phyloP scores from a whole-genome alignment of 2,329 filamentous ascomycete species.

The Pseudogymnoascus sp. region DNA sequence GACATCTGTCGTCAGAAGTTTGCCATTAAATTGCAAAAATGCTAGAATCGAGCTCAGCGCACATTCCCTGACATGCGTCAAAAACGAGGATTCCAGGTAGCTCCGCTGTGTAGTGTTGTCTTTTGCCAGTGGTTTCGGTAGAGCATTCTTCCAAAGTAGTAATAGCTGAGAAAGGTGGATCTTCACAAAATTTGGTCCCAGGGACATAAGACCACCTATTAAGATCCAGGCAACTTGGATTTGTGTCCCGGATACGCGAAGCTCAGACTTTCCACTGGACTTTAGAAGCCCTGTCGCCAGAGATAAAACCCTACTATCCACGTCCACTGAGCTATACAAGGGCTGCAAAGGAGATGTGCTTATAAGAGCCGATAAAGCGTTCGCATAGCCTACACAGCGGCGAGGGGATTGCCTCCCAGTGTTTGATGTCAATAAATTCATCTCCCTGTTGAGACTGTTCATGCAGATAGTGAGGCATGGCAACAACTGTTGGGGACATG shows the following conservation, averaged over 20 bases:
- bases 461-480: conserved; percentile 91
- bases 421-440: conserved; percentile 56
- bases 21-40: conserved; percentile 88
- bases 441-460: conserved; percentile 85
- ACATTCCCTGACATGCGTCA: conserved; percentile 91
- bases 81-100: conserved; percentile 80
- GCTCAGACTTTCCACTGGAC: conserved; percentile 80
- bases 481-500: conserved; percentile 84
- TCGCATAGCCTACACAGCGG: conserved; percentile 81
- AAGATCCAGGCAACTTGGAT: conserved; percentile 97
- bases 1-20: conserved; percentile 84
- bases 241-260: conserved; percentile 85
- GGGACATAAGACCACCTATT: conserved; percentile 90
- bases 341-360: conserved; percentile 84
- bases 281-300: conserved; percentile 91
- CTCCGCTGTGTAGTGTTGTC: conserved; percentile 81
- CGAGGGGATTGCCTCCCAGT: conserved; percentile 70
- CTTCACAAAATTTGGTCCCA: conserved; percentile 97
- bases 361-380: conserved; percentile 81
- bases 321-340: conserved; percentile 88
- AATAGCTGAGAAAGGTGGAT: conserved; percentile 93
- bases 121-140: conserved; percentile 88
- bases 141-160: conserved; percentile 91
- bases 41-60: conserved; percentile 84
- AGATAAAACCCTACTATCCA: conserved; percentile 83